Evolutionary conservation across 2,329 filamentous ascomycete genomes (phyloP), one percentile per base, ranked within the genome.

Genomic region (Byssochlamys sp.): DNA sequence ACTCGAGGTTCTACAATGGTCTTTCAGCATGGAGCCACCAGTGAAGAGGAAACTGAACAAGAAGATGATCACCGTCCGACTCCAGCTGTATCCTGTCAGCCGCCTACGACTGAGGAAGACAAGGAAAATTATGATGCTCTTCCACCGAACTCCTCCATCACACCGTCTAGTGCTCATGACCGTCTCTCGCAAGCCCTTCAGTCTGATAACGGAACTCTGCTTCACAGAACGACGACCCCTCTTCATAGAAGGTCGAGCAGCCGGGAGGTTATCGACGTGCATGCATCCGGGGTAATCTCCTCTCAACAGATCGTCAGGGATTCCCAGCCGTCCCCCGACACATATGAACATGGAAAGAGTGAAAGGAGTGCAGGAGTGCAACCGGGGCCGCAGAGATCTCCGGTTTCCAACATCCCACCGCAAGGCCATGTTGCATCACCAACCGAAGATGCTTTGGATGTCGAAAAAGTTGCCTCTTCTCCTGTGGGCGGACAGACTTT

Each of bases 31-130:
- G 69, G 65, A 24, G 65, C 58, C 12, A 59, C 59, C 25, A 75
- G 72, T 26, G 72, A 78, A 62, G 75, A 75, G 57, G 77, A 79
- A 62, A 79, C 77, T 0, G 77, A 78, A 57, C 73, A 76, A 57
- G 76, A 78, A 58, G 76, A 77, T 49, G 69, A 75, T 39, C n/a
- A 56, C 9, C 61, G 59, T 14, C 61, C 65, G 27, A 65, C 67
- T 48, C 61, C 68, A 0, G 63, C 62, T 10, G 65, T 63, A 51
- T 69, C 68, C 49, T 71, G 71, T 53, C 64, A 68, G 4, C 54
- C 59, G 50, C 62, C 66, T 12, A 66, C 71, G 10, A 67, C 65
- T 9, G 76, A 77, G 45, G 77, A 78, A 58, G 72, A 79, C 59
- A 79, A 79, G 61, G 77, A 79, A 61, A 79, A 79, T 54, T 69